phyloP scores from a whole-genome alignment of 75 land plant species.

The Picea glauca region DNA sequence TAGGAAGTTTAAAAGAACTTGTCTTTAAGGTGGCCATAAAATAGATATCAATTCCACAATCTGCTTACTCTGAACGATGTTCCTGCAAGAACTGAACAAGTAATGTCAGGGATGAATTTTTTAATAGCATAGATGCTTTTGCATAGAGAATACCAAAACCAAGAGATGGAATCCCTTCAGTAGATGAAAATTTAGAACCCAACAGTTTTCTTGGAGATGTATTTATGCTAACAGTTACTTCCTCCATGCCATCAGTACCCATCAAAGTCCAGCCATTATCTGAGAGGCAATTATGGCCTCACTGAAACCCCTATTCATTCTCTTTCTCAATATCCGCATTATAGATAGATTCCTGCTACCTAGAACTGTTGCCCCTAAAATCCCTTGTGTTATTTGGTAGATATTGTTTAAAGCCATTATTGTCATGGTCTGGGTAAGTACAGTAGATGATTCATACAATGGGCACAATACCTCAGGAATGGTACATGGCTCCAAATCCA shows the following conservation, averaged over 20 bases:
- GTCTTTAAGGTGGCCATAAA: conserved; percentile 65
- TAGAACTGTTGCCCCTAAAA: conserved; percentile 48
- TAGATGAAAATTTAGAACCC: conserved; percentile 6
- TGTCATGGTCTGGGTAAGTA: conserved; percentile 72
- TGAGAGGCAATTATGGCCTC: conserved; percentile 36
- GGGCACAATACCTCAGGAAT: conserved; percentile 78
- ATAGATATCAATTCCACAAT: conserved; percentile 62
- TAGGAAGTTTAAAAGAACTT: conserved; percentile 44
- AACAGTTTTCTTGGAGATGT: conserved; percentile 22
- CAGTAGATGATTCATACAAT: conserved; percentile 67
- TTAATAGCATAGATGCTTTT: conserved; percentile 44
- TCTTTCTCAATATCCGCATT: conserved; percentile 75
- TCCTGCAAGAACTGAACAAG: conserved; percentile 85
- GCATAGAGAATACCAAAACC: conserved; percentile 44
- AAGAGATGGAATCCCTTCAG: conserved; percentile 11
- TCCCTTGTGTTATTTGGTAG: conserved; percentile 66
- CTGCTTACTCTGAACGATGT: conserved; percentile 93
- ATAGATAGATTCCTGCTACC: conserved; percentile 84
- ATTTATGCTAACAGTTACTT: conserved; percentile 21
- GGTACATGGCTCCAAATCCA: conserved; percentile 40
- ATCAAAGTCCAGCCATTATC: conserved; percentile 32
- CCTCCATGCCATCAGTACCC: neutral
- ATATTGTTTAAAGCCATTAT: conserved; percentile 72
- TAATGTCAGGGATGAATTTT: conserved; percentile 83
- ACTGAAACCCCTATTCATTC: conserved; percentile 57